Conservation (phyloP, 2,329 filamentous ascomycete genomes). For the Diaporthe sp. region DNA sequence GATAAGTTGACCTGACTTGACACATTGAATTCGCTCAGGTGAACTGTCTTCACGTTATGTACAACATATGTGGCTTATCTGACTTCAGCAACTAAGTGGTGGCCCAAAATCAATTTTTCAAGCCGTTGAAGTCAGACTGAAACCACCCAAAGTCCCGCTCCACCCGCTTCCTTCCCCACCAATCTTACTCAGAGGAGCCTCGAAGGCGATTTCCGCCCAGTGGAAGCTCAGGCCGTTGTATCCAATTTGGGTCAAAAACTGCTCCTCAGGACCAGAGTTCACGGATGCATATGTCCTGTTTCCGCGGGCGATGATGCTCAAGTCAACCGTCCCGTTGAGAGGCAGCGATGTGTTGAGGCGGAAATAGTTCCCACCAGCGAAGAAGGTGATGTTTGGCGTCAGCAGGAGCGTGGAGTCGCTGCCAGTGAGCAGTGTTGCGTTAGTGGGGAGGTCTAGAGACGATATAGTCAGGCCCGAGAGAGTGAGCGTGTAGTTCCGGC, state of each 20-base stretch:
- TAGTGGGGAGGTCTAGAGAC: conserved; percentile 49
- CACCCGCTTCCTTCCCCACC: conserved; percentile 52
- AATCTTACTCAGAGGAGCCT: conserved; percentile 58
- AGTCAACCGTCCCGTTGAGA: conserved; percentile 47
- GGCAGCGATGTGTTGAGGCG: conserved; percentile 53
- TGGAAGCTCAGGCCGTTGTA: conserved; percentile 57
- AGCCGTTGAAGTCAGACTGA: conserved; percentile 47
- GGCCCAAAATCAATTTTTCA: not conserved
- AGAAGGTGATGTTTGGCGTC: conserved; percentile 54
- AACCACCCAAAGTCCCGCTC: conserved; percentile 50
- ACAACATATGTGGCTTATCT: not conserved
- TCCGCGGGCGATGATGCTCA: conserved; percentile 50
- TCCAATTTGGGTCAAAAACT: conserved; percentile 59
- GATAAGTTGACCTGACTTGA: not conserved
- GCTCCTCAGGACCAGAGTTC: conserved; percentile 48
- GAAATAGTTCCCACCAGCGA: conserved; percentile 54
- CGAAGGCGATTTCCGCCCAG: conserved; percentile 60
- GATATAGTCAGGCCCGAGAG: conserved; percentile 54
- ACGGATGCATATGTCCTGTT: conserved; percentile 50
- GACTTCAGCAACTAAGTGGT: not conserved
- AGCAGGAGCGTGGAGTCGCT: conserved; percentile 59
- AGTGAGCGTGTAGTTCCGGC: conserved; percentile 68
- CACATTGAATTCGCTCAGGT: not conserved
- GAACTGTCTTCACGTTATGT: not conserved
- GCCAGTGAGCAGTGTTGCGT: conserved; percentile 58